Evolutionary conservation across 805 yeast species (phyloP).

Genomic region (Zygoascus flipseniorum): DNA sequence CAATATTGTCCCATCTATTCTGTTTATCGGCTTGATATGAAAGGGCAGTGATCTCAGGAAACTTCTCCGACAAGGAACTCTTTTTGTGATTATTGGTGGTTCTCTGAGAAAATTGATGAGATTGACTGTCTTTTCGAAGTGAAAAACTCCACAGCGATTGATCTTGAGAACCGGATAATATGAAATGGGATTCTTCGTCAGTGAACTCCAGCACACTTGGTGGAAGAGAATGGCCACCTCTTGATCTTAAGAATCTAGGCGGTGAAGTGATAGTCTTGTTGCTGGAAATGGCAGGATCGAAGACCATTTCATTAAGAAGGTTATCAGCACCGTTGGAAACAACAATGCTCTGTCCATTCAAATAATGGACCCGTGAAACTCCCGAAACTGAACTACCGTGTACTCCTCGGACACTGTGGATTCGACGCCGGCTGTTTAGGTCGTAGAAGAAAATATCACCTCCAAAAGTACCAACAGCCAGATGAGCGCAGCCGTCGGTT

Average conservation of each 20-base stretch:
- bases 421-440: constrained; percentile 58
- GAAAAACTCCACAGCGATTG: constrained; percentile 86
- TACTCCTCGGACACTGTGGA: constrained; percentile 64
- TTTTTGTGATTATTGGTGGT: constrained; percentile 30
- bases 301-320: constrained; percentile 78
- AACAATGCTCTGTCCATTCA: constrained; percentile 86
- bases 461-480: constrained; percentile 65
- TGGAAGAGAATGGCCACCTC: constrained; percentile 97
- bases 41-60: constrained; percentile 65
- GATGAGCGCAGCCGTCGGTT: constrained; percentile 80
- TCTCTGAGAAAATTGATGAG: constrained; percentile 85
- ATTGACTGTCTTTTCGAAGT: constrained; percentile 90
- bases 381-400: constrained; percentile 75
- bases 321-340: constrained; percentile 91
- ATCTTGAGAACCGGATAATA: constrained; percentile 82
- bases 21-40: constrained; percentile 67
- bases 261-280: constrained; percentile 61
- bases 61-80: constrained; percentile 48
- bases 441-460: constrained; percentile 89
- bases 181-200: constrained; percentile 69
- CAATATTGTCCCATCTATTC: constrained; percentile 88
- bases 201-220: constrained; percentile 72
- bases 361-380: constrained; percentile 59
- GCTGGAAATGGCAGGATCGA: constrained; percentile 76
- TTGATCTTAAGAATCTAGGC: constrained; percentile 81